Conservation (phyloP, 495 filamentous ascomycete species). For the Lasiosphaeria ovina region DNA sequence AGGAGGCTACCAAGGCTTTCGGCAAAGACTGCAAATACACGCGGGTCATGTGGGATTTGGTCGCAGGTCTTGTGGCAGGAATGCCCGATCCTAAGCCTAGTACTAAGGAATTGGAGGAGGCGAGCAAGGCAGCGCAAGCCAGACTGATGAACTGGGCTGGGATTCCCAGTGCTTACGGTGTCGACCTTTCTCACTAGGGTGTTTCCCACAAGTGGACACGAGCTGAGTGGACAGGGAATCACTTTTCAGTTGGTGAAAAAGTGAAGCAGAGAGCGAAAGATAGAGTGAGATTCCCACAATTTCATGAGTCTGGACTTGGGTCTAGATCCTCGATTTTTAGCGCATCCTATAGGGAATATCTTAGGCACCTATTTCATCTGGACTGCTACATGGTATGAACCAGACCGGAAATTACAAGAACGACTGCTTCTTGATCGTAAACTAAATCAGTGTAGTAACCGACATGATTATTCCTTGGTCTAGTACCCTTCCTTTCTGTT, state of each 20-base stretch:
- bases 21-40: conserved; percentile 18
- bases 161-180: conserved; percentile 3
- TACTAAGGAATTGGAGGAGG: conserved; percentile 16
- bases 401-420: too few relatives aligned
- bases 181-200: neutral
- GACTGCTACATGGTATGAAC: too few relatives aligned
- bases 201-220: neutral
- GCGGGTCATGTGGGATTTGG: conserved; percentile 12
- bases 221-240: neutral
- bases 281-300: too few relatives aligned
- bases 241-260: neutral
- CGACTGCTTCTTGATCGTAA: conserved; percentile 13
- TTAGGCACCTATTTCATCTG: too few relatives aligned
- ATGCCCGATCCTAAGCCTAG: conserved; percentile 9
- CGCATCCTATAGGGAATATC: too few relatives aligned
- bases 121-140: conserved; percentile 18
- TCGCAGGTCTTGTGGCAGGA: conserved; percentile 3
- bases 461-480: neutral
- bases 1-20: conserved; percentile 14
- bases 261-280: too few relatives aligned
- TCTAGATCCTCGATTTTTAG: too few relatives aligned
- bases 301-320: too few relatives aligned
- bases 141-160: conserved; percentile 24
- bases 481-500: conserved; percentile 26
- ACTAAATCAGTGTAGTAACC: neutral